A percentile compares a stretch with the other conserved stretches of the same genome.
These are phyloP conservation scores for Lactarius hengduanensis DNA, from an alignment of 768 basidiomycete genomes.

Conservation along the genomic window DNA sequence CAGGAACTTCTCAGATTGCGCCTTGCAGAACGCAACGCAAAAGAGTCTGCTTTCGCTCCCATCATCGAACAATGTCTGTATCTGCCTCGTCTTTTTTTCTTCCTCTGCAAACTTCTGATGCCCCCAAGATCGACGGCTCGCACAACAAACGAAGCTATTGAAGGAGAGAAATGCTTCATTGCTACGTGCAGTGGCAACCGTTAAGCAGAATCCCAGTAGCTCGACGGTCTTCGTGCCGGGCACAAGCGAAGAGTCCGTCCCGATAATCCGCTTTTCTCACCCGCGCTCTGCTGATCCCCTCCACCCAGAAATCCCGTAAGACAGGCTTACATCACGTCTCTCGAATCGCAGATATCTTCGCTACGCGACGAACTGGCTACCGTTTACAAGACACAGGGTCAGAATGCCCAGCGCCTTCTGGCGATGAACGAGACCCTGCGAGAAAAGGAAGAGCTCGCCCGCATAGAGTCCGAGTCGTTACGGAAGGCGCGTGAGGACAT, in stretches of 20 bases:
- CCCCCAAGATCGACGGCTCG: conserved; percentile 77
- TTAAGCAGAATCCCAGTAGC: conserved; percentile 58
- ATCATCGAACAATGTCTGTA: conserved; percentile 93
- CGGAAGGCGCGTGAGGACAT: conserved; percentile 78
- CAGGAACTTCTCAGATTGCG: conserved; percentile 78
- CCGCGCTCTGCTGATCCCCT: conserved; percentile 8
- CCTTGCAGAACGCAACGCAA: conserved; percentile 79
- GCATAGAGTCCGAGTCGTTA: conserved; percentile 78
- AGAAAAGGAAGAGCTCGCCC: conserved; percentile 85
- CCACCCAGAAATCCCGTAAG: conserved; percentile 72
- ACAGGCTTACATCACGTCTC: conserved; percentile 84
- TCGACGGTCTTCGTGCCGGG: conserved; percentile 62
- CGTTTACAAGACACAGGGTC: conserved; percentile 94
- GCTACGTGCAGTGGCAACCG: conserved; percentile 76
- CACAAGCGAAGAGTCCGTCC: conserved; percentile 68
- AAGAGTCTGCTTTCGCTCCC: conserved; percentile 75
- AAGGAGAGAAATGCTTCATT: conserved; percentile 91
- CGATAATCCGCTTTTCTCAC: conserved; percentile 1
- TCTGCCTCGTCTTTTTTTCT: conserved; percentile 19
- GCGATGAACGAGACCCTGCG: conserved; percentile 94
- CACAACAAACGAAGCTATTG: conserved; percentile 87
- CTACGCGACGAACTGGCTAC: conserved; percentile 90
- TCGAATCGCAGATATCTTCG: conserved; percentile 91
- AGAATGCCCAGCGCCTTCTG: conserved; percentile 90
- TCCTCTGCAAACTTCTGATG: conserved; percentile 21